A percentile compares a stretch with the other conserved stretches of the same genome.
Conservation (phyloP, 805 yeast genomes). For the Nakazawaea ishiwadae region DNA sequence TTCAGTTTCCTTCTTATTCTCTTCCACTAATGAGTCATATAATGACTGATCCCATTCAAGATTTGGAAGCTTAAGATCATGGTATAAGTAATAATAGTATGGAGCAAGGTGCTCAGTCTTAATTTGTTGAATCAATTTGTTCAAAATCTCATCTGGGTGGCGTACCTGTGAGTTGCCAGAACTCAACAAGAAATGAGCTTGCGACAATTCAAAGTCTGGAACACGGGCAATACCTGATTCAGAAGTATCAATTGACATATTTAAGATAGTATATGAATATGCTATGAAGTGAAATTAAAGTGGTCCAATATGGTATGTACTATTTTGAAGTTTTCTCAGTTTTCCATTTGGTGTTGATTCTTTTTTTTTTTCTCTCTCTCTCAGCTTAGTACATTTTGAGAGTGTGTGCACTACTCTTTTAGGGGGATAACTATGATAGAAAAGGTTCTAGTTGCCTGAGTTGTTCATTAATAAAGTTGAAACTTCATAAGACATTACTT, state of each 20-base stretch:
- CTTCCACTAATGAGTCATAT: constrained; percentile 43
- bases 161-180: constrained; percentile 23
- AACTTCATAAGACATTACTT: too few species aligned
- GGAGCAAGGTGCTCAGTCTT: constrained; percentile 70
- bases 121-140: constrained; percentile 49
- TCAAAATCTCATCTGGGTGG: constrained; percentile 36
- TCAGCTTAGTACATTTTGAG: too few species aligned
- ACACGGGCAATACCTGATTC: constrained; percentile 52
- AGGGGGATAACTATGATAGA: too few species aligned
- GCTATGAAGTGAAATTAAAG: too few species aligned
- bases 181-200: constrained; percentile 63
- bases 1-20: constrained; percentile 52
- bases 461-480: too few species aligned
- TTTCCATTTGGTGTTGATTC: too few species aligned
- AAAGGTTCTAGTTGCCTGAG: too few species aligned
- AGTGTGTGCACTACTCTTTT: too few species aligned
- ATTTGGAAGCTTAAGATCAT: constrained; percentile 33
- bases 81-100: constrained; percentile 65
- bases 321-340: too few species aligned
- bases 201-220: constrained; percentile 83
- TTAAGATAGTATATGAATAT: background rate
- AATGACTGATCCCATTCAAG: constrained; percentile 57
- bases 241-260: constrained; percentile 31
- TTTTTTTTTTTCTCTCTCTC: too few species aligned
- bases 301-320: too few species aligned